These are phyloP conservation scores for Podaxis sp. DNA, from an alignment of 768 basidiomycete species.

Conservation along the genomic window DNA sequence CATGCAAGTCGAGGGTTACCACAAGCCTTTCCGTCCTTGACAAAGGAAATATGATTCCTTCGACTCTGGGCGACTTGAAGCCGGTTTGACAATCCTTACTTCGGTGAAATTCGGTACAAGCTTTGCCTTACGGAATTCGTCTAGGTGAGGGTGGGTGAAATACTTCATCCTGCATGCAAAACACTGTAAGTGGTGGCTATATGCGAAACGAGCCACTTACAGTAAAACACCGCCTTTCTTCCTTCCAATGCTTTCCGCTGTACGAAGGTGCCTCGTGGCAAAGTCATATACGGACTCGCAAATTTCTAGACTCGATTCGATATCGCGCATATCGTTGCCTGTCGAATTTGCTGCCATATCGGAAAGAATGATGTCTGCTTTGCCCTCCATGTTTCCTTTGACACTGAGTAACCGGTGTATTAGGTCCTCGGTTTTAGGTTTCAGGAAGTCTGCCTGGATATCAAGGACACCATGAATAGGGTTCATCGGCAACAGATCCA, in stretches of 20 bases:
- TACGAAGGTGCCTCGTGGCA: constrained; percentile 49
- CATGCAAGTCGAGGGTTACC: neutral
- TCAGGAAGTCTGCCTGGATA: constrained; percentile 78
- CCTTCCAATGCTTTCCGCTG: constrained; percentile 40
- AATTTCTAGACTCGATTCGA: constrained; percentile 67
- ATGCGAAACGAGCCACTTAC: constrained; percentile 34
- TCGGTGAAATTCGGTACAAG: constrained; percentile 63
- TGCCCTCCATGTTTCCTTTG: constrained; percentile 29
- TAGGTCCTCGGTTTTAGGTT: constrained; percentile 41
- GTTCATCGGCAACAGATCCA: constrained; percentile 75
- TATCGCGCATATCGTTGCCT: constrained; percentile 68
- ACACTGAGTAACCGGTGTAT: constrained; percentile 37
- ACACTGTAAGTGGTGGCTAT: constrained; percentile 11
- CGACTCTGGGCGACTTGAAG: constrained; percentile 75
- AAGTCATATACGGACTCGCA: constrained; percentile 75
- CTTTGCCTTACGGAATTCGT: constrained; percentile 57
- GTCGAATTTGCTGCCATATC: constrained; percentile 89
- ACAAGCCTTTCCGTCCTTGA: constrained; percentile 55
- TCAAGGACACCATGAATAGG: constrained; percentile 73
- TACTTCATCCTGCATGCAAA: constrained; percentile 67
- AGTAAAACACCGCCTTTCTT: constrained; percentile 52
- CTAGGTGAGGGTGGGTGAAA: constrained; percentile 72
- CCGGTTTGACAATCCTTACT: constrained; percentile 76
- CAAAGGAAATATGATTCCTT: constrained; percentile 89
- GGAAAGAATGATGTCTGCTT: constrained; percentile 79